Conservation (phyloP, 192 early-diverging fungal species). For the Coemansia sp. region DNA sequence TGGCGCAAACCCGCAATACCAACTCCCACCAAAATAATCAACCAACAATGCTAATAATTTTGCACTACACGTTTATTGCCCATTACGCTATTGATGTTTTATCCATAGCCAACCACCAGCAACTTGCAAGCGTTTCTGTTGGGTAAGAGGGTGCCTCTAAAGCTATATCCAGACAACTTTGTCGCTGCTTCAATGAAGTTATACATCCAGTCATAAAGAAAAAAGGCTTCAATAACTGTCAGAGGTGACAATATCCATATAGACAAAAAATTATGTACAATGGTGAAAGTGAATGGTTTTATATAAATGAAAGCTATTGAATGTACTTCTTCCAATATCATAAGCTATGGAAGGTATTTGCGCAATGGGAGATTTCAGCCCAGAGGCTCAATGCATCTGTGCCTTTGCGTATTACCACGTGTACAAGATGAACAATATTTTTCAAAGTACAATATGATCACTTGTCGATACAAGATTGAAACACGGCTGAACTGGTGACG, state of each 20-base stretch:
- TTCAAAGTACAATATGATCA: neutral
- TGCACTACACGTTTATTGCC: no score
- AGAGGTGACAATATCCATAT: neutral
- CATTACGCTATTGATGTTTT: no score
- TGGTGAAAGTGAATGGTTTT: neutral
- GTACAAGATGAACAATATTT: neutral
- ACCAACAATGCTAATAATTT: no score
- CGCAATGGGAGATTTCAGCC: neutral
- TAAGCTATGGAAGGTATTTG: neutral
- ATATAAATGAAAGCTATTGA: neutral
- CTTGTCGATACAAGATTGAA: neutral
- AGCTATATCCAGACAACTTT: neutral
- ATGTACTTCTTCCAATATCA: neutral
- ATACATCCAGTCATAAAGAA: neutral
- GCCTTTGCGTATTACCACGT: neutral
- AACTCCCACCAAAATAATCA: no score
- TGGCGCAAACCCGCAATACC: no score
- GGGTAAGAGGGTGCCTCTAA: neutral
- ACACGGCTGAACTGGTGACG: neutral
- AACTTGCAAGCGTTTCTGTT: no score
- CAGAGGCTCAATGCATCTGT: neutral
- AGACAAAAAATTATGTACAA: neutral
- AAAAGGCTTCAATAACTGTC: neutral
- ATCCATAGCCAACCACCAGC: no score
- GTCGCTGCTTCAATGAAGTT: neutral